These are phyloP conservation scores for Bimuria novae-zelandiae DNA, from an alignment of 2,329 filamentous ascomycete genomes.

Conservation along the genomic window DNA sequence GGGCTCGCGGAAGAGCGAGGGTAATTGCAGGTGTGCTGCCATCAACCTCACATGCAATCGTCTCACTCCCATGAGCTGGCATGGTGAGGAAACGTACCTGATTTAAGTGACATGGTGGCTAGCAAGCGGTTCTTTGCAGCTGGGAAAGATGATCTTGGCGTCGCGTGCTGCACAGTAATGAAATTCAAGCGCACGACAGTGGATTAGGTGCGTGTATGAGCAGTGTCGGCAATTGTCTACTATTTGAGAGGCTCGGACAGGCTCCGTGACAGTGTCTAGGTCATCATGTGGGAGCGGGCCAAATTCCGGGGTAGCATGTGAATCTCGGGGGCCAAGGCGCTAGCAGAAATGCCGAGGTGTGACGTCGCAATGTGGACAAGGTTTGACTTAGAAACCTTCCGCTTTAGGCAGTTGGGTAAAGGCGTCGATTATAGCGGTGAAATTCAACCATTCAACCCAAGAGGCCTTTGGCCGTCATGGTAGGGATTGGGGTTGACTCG, in stretches of 20 bases:
- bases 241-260: conserved; percentile 12
- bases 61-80: not conserved
- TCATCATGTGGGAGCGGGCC: conserved; percentile 9
- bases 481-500: too few relatives aligned
- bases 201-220: not conserved
- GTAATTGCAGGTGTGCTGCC: not conserved
- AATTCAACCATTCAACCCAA: too few relatives aligned
- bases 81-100: conserved; percentile 30
- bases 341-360: conserved; percentile 20
- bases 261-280: conserved; percentile 9
- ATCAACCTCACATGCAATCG: not conserved
- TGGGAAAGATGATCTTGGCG: not conserved
- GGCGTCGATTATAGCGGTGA: too few relatives aligned
- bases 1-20: not conserved
- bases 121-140: not conserved
- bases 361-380: conserved; percentile 15
- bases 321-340: conserved; percentile 14
- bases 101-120: conserved; percentile 39
- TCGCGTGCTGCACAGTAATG: not conserved
- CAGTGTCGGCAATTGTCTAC: not conserved
- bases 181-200: not conserved
- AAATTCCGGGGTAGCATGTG: conserved; percentile 27
- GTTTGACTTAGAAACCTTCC: not conserved
- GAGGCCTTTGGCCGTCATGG: too few relatives aligned
- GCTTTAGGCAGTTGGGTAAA: too few relatives aligned